Conservation (phyloP, 306 rosid genomes). For the Mimosa bimucronata region DNA sequence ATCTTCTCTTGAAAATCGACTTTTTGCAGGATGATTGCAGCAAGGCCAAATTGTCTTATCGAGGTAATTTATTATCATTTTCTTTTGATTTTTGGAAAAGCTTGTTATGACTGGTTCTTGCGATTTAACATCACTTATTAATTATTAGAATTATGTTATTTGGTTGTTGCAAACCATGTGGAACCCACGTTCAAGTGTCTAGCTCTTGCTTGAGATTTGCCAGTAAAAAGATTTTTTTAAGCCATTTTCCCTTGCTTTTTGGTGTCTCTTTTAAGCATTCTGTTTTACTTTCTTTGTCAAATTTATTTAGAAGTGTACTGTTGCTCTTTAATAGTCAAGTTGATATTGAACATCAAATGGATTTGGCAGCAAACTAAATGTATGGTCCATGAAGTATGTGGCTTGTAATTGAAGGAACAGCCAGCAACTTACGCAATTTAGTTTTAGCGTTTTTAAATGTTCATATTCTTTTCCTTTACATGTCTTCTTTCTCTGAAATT, state of each 20-base stretch:
- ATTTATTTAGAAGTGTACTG: slow-evolving; percentile 8
- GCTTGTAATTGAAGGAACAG: slow-evolving; percentile 24
- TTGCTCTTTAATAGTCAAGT: neutral
- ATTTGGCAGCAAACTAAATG: too few species aligned
- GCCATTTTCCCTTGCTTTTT: slow-evolving; percentile 10
- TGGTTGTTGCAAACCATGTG: slow-evolving; percentile 7
- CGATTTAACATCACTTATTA: slow-evolving; percentile 33
- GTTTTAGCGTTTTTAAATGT: slow-evolving; percentile 11
- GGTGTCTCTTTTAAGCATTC: slow-evolving; percentile 8
- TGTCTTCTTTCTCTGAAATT: neutral
- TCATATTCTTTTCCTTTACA: too few species aligned
- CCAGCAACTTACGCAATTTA: slow-evolving; percentile 16
- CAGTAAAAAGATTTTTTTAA: neutral
- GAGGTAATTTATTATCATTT: slow-evolving; percentile 54
- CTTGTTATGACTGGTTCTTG: neutral
- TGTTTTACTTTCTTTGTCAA: slow-evolving; percentile 6
- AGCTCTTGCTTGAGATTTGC: neutral
- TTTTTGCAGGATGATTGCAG: slow-evolving; percentile 52
- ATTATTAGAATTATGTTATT: slow-evolving; percentile 14
- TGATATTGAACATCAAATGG: neutral
- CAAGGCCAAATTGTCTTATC: slow-evolving; percentile 38
- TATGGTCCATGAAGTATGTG: neutral
- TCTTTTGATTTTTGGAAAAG: slow-evolving; percentile 24
- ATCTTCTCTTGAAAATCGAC: neutral
- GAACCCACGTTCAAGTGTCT: neutral